Evolutionary conservation across 2,329 filamentous ascomycete species (phyloP).

Genomic region (Trichoderma afroharzianum): DNA sequence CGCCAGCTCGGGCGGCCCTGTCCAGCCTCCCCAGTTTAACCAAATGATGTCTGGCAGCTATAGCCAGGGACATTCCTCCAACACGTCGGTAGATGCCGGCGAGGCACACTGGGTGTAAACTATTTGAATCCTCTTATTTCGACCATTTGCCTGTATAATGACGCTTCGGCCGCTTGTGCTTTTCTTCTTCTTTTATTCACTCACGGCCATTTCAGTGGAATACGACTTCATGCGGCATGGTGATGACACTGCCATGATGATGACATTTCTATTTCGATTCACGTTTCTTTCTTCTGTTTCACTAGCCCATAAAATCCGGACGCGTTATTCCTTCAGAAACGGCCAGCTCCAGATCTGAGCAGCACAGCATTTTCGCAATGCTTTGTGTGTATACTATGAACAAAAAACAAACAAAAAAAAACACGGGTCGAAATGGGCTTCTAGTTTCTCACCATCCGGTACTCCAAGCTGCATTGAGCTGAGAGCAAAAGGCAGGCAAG

Average conservation of each 20-base stretch:
- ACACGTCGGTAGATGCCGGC: constrained; percentile 28
- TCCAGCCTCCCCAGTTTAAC: constrained; percentile 30
- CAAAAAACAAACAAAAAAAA: constrained; percentile 20
- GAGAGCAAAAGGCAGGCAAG: neutral
- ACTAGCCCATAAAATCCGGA: constrained; percentile 24
- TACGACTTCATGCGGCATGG: constrained; percentile 31
- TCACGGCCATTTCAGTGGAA: constrained; percentile 25
- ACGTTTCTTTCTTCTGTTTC: constrained; percentile 28
- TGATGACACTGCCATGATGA: constrained; percentile 40
- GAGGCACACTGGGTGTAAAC: constrained; percentile 41
- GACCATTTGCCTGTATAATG: constrained; percentile 34
- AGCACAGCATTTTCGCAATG: constrained; percentile 28
- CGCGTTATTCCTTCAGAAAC: constrained; percentile 8
- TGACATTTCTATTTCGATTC: constrained; percentile 34
- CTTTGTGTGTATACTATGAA: constrained; percentile 36
- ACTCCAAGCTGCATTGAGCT: neutral
- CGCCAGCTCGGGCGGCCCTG: constrained; percentile 20
- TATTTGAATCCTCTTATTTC: constrained; percentile 23
- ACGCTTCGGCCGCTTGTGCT: constrained; percentile 23
- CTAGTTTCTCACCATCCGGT: neutral
- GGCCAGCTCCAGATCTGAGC: constrained; percentile 21
- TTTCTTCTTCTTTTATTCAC: constrained; percentile 18
- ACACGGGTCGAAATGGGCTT: constrained; percentile 19
- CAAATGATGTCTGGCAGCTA: constrained; percentile 28
- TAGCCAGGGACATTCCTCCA: constrained; percentile 24